Percentiles rank a stretch among this genome's conserved stretches.
Conservation (phyloP, 1,284 basidiomycete species). For the Coniophora puteana region DNA sequence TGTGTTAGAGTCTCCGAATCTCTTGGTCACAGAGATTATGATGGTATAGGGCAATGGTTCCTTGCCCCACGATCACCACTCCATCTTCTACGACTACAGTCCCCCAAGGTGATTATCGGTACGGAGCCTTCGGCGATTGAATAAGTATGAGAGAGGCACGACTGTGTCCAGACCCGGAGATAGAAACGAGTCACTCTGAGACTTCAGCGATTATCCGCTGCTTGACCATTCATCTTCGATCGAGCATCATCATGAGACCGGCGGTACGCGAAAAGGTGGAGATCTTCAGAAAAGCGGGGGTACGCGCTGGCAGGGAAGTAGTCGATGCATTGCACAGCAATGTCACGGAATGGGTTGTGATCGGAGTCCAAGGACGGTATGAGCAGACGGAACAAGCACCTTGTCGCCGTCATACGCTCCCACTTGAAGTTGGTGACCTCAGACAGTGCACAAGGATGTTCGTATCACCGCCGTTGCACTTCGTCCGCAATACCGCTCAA, state of each 20-base stretch:
- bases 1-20: conserved; percentile 73
- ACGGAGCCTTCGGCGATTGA: conserved; percentile 85
- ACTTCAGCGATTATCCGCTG: conserved; percentile 72
- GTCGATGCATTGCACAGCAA: conserved; percentile 85
- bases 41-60: conserved; percentile 75
- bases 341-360: conserved; percentile 78
- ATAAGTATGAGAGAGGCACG: conserved; percentile 53
- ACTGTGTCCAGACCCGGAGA: conserved; percentile 53
- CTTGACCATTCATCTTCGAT: conserved; percentile 62
- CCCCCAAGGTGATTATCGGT: conserved; percentile 59
- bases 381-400: conserved; percentile 82
- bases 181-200: conserved; percentile 67
- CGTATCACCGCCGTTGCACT: too few relatives aligned
- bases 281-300: conserved; percentile 79
- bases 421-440: conserved; percentile 70
- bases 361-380: conserved; percentile 88
- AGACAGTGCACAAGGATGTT: conserved; percentile 71
- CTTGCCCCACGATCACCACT: too few relatives aligned
- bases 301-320: conserved; percentile 79
- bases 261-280: conserved; percentile 75
- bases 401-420: conserved; percentile 74
- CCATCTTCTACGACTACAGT: too few relatives aligned
- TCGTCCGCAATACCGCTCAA: too few relatives aligned
- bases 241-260: conserved; percentile 80
- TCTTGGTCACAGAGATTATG: conserved; percentile 81